Percentiles rank a stretch among this genome's conserved stretches.
Evolutionary conservation across 2,329 filamentous ascomycete genomes (phyloP).

Genomic region (Hortaea werneckii): DNA sequence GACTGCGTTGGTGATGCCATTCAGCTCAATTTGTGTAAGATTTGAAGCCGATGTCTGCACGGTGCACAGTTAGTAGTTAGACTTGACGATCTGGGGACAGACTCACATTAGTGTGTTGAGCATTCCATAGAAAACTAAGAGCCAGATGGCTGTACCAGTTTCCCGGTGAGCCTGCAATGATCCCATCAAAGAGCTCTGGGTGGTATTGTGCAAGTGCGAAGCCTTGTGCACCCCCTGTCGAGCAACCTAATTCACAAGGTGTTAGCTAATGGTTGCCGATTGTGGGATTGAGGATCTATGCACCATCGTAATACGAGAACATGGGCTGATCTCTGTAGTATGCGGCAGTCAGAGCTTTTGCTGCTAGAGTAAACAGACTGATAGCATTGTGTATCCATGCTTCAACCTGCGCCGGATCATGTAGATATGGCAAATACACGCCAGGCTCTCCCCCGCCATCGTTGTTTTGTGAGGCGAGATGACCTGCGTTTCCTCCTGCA

Average conservation of each 20-base stretch:
- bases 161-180: slow-evolving; percentile 32
- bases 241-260: slow-evolving; percentile 20
- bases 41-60: slow-evolving; percentile 8
- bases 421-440: slow-evolving; percentile 18
- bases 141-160: slow-evolving; percentile 28
- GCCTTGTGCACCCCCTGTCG: slow-evolving; percentile 33
- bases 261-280: too few species aligned
- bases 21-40: slow-evolving; percentile 21
- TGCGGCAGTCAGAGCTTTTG: slow-evolving; percentile 19
- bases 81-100: not conserved
- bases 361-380: slow-evolving; percentile 23
- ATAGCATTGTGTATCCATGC: slow-evolving; percentile 32
- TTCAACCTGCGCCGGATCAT: slow-evolving; percentile 16
- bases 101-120: slow-evolving; percentile 13
- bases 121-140: slow-evolving; percentile 22
- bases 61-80: not conserved
- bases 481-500: slow-evolving; percentile 18
- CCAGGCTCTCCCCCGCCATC: slow-evolving; percentile 8
- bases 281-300: too few species aligned
- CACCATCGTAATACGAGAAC: slow-evolving; percentile 29
- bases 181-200: slow-evolving; percentile 34
- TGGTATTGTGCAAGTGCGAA: slow-evolving; percentile 33
- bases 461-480: slow-evolving; percentile 17
- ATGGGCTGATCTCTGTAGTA: slow-evolving; percentile 26
- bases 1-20: slow-evolving; percentile 26